Percentiles rank a stretch among this genome's conserved stretches.
phyloP scores from a whole-genome alignment of 495 filamentous ascomycete species.

The Apiosordaria backusii region DNA sequence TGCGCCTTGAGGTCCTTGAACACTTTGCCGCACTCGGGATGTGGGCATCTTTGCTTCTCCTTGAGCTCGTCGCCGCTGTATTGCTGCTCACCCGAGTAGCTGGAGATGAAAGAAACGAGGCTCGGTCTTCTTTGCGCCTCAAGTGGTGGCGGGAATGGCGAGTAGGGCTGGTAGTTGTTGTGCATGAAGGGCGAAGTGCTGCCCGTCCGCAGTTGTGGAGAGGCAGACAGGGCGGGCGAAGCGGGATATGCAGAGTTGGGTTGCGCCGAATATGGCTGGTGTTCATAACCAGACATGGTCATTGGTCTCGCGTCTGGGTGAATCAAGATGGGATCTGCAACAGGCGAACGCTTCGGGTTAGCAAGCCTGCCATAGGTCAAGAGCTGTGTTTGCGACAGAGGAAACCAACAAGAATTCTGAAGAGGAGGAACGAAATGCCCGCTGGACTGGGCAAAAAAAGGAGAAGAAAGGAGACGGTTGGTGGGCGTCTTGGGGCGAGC shows the following conservation, averaged over 20 bases:
- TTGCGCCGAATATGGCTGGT: conserved; percentile 36
- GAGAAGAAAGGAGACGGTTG: conserved; percentile 29
- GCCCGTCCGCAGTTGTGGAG: conserved; percentile 44
- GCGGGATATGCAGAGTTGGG: conserved; percentile 41
- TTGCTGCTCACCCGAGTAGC: conserved; percentile 49
- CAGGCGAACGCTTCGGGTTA: conserved; percentile 27
- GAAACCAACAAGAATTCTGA: conserved; percentile 61
- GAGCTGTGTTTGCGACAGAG: conserved; percentile 32
- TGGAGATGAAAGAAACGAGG: conserved; percentile 32
- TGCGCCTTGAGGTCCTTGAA: conserved; percentile 96
- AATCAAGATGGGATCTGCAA: conserved; percentile 47
- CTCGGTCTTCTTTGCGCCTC: conserved; percentile 37
- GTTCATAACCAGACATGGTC: conserved; percentile 42
- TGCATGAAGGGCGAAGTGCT: conserved; percentile 45
- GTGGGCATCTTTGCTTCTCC: conserved; percentile 70
- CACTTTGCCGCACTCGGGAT: conserved; percentile 77
- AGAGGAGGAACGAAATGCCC: conserved; percentile 59
- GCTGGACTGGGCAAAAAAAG: conserved; percentile 55
- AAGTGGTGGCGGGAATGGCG: conserved; percentile 61
- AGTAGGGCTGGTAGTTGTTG: conserved; percentile 56
- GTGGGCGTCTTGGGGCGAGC: conserved; percentile 24
- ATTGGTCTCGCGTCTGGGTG: conserved; percentile 48
- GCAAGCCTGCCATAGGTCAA: conserved; percentile 19
- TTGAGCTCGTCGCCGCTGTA: conserved; percentile 59
- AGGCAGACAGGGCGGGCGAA: conserved; percentile 46